These are phyloP conservation scores for Cucumis cinereus DNA, from an alignment of 306 rosid species.

Conservation along the genomic window DNA sequence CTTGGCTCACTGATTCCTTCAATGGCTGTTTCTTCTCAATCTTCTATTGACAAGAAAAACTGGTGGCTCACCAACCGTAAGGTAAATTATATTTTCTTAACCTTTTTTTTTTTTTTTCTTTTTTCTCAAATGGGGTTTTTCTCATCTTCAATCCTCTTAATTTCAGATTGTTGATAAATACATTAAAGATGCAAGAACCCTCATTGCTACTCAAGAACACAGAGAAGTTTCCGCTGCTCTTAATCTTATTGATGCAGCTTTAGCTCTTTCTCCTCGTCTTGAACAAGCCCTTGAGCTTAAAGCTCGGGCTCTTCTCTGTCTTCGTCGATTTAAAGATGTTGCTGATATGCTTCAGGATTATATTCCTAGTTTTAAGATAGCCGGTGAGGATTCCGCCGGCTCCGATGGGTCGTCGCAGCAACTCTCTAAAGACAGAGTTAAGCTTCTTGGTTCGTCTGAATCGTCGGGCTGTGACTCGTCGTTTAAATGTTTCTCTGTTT, in stretches of 20 bases:
- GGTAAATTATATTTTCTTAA: slow-evolving; percentile 17
- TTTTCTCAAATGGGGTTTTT: too few relatives aligned
- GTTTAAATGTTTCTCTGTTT: slow-evolving; percentile 90
- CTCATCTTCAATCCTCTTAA: background rate
- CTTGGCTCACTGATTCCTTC: slow-evolving; percentile 2
- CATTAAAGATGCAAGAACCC: slow-evolving; percentile 54
- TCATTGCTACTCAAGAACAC: slow-evolving; percentile 60
- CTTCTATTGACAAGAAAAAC: slow-evolving; percentile 55
- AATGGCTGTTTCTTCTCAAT: slow-evolving; percentile 54
- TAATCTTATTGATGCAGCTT: slow-evolving; percentile 68
- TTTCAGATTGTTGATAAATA: slow-evolving; percentile 67
- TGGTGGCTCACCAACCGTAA: slow-evolving; percentile 92
- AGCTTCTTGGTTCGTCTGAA: slow-evolving; percentile 47
- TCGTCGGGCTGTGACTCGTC: slow-evolving; percentile 34
- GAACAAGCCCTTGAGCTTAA: slow-evolving; percentile 78
- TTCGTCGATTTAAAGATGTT: slow-evolving; percentile 73
- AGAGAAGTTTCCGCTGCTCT: slow-evolving; percentile 55
- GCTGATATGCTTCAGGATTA: slow-evolving; percentile 92
- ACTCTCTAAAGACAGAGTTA: slow-evolving; percentile 57
- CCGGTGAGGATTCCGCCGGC: slow-evolving; percentile 41
- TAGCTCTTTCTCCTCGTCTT: slow-evolving; percentile 53
- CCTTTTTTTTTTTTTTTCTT: background rate
- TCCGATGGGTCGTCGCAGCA: slow-evolving; percentile 49
- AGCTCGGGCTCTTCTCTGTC: slow-evolving; percentile 64
- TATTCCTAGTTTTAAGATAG: slow-evolving; percentile 78